Evolutionary conservation across 805 yeast genomes (phyloP).

Genomic region (Metschnikowia cubensis): DNA sequence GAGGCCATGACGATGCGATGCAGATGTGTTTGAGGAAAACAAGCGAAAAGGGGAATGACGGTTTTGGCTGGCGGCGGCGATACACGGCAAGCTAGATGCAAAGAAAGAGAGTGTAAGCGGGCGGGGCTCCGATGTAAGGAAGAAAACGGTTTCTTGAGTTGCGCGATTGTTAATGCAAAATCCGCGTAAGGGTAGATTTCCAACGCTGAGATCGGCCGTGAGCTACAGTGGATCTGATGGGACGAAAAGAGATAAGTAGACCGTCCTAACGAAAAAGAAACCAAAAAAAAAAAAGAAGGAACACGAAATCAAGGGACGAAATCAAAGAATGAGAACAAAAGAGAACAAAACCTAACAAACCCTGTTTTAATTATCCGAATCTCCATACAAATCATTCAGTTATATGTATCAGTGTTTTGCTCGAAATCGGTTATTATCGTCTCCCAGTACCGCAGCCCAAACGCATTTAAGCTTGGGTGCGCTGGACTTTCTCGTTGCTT

Average conservation of each 20-base stretch:
- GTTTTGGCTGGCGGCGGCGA: neutral
- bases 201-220: neutral
- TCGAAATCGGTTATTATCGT: neutral
- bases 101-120: neutral
- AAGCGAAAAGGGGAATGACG: neutral
- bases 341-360: neutral
- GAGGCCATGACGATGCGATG: constrained; percentile 8
- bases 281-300: neutral
- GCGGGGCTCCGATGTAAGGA: neutral
- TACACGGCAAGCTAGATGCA: neutral
- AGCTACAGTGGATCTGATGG: neutral
- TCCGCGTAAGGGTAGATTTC: neutral
- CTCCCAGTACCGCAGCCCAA: neutral
- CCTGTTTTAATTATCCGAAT: neutral
- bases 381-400: too few relatives aligned
- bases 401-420: too few relatives aligned
- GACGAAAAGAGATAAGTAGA: neutral
- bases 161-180: neutral
- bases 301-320: neutral
- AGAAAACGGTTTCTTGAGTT: neutral
- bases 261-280: neutral
- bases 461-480: neutral
- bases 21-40: neutral
- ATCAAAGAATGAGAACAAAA: too few relatives aligned
- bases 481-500: neutral